Conservation (phyloP, 805 yeast species). For the Myxozyma neotropica region DNA sequence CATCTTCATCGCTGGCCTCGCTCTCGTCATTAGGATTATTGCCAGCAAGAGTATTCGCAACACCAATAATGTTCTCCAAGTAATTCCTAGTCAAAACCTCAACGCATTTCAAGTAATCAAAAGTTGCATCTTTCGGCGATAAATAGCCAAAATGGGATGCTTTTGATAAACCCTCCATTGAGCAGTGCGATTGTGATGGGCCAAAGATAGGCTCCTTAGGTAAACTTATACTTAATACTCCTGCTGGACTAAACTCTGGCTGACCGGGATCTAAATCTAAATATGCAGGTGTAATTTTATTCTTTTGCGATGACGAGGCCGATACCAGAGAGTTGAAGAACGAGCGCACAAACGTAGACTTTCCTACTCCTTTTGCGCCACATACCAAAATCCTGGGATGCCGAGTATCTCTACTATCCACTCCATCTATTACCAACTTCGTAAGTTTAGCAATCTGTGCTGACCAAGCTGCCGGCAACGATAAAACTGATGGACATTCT, state of each 20-base stretch:
- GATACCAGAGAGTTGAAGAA: conserved; percentile 48
- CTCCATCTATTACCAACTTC: conserved; percentile 1
- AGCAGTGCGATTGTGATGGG: conserved; percentile 43
- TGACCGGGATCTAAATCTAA: conserved; percentile 91
- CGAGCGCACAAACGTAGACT: conserved; percentile 66
- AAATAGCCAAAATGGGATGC: conserved; percentile 61
- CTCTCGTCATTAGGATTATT: neutral
- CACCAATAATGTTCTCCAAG: neutral
- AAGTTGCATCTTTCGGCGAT: conserved; percentile 70
- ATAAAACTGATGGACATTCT: conserved; percentile 14
- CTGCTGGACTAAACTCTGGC: conserved; percentile 74
- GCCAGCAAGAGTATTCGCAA: neutral
- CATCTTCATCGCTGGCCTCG: neutral
- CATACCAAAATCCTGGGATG: conserved; percentile 46
- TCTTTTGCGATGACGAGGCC: neutral
- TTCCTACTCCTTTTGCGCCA: conserved; percentile 80
- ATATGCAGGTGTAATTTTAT: conserved; percentile 40
- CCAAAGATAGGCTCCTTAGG: conserved; percentile 49
- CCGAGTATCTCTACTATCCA: conserved; percentile 4
- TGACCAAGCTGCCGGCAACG: conserved; percentile 21
- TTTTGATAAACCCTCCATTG: conserved; percentile 31
- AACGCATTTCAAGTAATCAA: conserved; percentile 52
- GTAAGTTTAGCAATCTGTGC: neutral
- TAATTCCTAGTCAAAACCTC: conserved; percentile 44
- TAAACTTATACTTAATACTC: conserved; percentile 53